These are phyloP conservation scores for Fremontodendron californicum DNA, from an alignment of 345 rosid species.

Conservation along the genomic window DNA sequence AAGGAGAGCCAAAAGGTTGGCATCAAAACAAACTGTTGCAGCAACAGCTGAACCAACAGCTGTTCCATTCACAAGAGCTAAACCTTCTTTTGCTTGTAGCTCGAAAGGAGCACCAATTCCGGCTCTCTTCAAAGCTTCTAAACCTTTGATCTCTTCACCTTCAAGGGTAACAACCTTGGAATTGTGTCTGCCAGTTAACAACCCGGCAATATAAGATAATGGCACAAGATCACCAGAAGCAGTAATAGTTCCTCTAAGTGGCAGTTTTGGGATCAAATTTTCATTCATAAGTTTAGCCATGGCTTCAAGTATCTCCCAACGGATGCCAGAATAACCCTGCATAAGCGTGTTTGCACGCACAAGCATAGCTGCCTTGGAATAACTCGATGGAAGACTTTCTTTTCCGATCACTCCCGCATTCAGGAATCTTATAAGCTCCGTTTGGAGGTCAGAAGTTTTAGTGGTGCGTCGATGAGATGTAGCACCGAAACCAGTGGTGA, in stretches of 20 bases:
- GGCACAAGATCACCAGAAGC: conserved; percentile 55
- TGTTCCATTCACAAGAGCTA: conserved; percentile 50
- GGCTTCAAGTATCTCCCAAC: conserved; percentile 44
- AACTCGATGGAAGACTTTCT: conserved; percentile 16
- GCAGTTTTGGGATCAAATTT: conserved; percentile 42
- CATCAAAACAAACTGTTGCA: conserved; percentile 47
- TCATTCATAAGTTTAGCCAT: conserved; percentile 37
- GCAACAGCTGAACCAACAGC: conserved; percentile 58
- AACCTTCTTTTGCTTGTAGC: conserved; percentile 52
- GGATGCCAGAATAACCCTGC: conserved; percentile 55
- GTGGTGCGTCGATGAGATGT: conserved; percentile 44
- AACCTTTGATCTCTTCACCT: conserved; percentile 28
- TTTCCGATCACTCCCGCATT: conserved; percentile 33
- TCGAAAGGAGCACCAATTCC: conserved; percentile 37
- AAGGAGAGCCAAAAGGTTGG: conserved; percentile 39
- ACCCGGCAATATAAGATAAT: conserved; percentile 47
- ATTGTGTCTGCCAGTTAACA: conserved; percentile 42
- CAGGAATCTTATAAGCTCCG: conserved; percentile 49
- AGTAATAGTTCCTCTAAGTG: conserved; percentile 47
- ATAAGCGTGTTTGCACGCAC: conserved; percentile 41
- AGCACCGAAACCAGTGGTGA: conserved; percentile 47
- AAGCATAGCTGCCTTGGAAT: conserved; percentile 44
- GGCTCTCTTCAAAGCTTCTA: conserved; percentile 40
- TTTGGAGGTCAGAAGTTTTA: conserved; percentile 33
- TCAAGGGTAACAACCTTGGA: conserved; percentile 36